Evolutionary conservation across 768 basidiomycete genomes (phyloP), one percentile per base, ranked within the genome.

Genomic region (Chlorophyllum brunneum): DNA sequence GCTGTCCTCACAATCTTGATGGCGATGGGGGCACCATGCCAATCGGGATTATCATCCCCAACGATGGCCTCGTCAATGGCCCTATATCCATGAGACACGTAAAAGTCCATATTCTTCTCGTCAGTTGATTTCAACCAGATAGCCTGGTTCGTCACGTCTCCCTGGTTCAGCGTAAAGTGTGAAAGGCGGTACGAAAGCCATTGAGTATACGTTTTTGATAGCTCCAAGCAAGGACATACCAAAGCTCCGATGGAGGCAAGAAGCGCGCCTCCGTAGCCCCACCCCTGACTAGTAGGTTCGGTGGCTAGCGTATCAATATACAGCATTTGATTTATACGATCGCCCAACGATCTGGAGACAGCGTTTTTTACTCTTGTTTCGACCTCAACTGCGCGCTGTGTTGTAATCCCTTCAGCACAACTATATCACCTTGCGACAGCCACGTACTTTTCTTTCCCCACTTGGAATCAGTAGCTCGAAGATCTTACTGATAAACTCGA

Each of bases 21-120:
- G 31, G 55, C 29, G 2, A 65, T 56, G 8, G 64, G 63, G 5
- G 46, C 24, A 22, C 59, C 51, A 37, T 58, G 53, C 63, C 64
- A 65, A n/a, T 31, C 41, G 4, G 64, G 64, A 42, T 65, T 61
- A 26, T 60, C 40, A 20, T 64, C 57, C 3, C 64, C 61, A 5
- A 64, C 26, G 5, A 58, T 45, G 38, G 57, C 42, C 26, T 60
- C 53, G 4, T 48, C 61, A 15, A 62, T 56, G 3, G 52, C 59
- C 27, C 45, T 31, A 40, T 65, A 68, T 9, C 67, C 65, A 56
- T 66, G 62, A 2, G 54, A 59, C 38, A 60, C 56, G 41, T 67
- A 66, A 39, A 68, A 67, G 1, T 26, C 41, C 8, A 58, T 55
- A 37, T 67, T 66, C 5, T 45, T 47, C 34, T 59, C 40, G 33